Evolutionary conservation across 2,329 filamentous ascomycete species (phyloP).

Genomic region (Pestalotiopsis sp.): DNA sequence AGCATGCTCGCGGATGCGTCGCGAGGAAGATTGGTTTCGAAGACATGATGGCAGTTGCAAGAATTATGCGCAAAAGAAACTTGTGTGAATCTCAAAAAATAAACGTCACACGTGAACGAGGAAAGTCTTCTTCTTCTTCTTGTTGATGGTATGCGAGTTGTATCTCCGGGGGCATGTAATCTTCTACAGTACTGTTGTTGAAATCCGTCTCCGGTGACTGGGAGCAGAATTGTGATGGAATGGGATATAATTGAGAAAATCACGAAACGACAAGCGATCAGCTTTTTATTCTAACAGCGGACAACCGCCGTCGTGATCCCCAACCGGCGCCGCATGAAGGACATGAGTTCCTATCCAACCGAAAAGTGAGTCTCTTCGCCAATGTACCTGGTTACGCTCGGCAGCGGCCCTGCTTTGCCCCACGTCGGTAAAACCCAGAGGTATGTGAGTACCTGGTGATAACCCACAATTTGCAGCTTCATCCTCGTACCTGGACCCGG

Average conservation of each 20-base stretch:
- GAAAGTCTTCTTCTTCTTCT: not conserved
- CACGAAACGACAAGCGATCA: not conserved
- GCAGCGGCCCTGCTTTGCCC: not conserved
- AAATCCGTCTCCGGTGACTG: not conserved
- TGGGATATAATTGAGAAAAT: not conserved
- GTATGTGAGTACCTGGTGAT: not conserved
- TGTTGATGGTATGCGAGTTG: not conserved
- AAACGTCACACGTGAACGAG: slow-evolving; percentile 4
- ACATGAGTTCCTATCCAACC: not conserved
- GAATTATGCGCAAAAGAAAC: not conserved
- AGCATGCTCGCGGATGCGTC: slow-evolving; percentile 93
- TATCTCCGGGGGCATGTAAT: not conserved
- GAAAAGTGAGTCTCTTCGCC: not conserved
- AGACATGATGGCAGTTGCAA: slow-evolving; percentile 56
- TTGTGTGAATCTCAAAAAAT: slow-evolving; percentile 6
- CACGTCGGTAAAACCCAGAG: not conserved
- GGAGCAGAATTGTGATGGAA: not conserved
- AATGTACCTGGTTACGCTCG: slow-evolving; percentile 3
- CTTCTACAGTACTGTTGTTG: not conserved
- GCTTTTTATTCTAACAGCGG: not conserved
- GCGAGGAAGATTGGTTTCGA: slow-evolving; percentile 85
- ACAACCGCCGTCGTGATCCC: not conserved
- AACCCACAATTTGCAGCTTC: not conserved
- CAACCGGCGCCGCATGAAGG: not conserved
- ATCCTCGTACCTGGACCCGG: not conserved